A percentile compares a stretch with the other conserved stretches of the same genome.
Conservation (phyloP, 805 yeast genomes). For the Kodamaea restingae region DNA sequence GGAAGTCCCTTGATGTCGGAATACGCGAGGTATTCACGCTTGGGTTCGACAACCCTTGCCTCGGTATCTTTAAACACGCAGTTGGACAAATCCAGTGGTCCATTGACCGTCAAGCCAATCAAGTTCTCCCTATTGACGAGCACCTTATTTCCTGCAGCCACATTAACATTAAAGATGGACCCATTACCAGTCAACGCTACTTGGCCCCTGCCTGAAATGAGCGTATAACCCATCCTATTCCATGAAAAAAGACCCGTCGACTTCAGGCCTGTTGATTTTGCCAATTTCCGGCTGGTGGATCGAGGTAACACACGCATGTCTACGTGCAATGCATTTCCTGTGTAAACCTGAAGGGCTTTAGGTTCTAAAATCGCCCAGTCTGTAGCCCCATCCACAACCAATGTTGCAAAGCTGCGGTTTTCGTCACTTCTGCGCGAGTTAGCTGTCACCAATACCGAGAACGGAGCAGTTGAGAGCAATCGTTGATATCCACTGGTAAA, state of each 20-base stretch:
- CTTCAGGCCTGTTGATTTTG: constrained; percentile 20
- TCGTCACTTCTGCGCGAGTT: constrained; percentile 16
- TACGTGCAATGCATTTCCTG: constrained; percentile 50
- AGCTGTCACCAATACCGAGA: constrained; percentile 42
- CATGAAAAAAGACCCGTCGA: constrained; percentile 40
- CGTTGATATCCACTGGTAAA: constrained; percentile 44
- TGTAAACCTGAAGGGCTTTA: constrained; percentile 45
- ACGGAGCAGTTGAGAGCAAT: constrained; percentile 45
- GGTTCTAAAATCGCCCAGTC: constrained; percentile 61
- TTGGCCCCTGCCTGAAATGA: constrained; percentile 56
- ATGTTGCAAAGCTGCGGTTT: constrained; percentile 39
- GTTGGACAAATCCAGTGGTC: constrained; percentile 43
- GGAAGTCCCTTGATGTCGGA: neutral
- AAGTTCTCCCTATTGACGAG: constrained; percentile 44
- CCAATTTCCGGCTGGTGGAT: constrained; percentile 30
- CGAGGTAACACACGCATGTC: constrained; percentile 38
- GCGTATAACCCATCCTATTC: constrained; percentile 39
- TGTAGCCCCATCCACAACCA: constrained; percentile 51
- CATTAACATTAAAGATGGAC: constrained; percentile 44
- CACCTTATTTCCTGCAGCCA: constrained; percentile 45
- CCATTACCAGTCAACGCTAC: constrained; percentile 54
- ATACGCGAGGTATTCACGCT: constrained; percentile 1
- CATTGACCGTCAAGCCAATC: constrained; percentile 49
- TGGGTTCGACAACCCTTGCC: constrained; percentile 9
- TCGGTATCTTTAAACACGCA: constrained; percentile 28